A percentile compares a stretch with the other conserved stretches of the same genome.
These are phyloP conservation scores for Coniella lustricola DNA, from an alignment of 2,329 filamentous ascomycete species.

Conservation along the genomic window DNA sequence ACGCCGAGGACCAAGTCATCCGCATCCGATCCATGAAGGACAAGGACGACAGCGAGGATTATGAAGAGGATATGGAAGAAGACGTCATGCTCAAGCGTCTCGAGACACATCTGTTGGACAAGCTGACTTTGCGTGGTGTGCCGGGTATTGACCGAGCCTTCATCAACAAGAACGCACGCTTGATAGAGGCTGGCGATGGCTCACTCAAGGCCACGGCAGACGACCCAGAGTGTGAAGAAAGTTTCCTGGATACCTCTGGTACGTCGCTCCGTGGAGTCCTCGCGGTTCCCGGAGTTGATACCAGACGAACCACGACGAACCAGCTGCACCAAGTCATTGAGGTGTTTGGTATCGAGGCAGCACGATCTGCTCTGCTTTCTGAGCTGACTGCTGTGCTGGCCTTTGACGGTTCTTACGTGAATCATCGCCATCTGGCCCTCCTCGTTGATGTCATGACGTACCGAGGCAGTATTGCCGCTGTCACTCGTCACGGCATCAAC, in stretches of 20 bases:
- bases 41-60: slow-evolving; percentile 63
- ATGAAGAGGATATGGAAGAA: slow-evolving; percentile 60
- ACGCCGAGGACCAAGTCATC: slow-evolving; percentile 90
- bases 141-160: slow-evolving; percentile 85
- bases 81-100: slow-evolving; percentile 90
- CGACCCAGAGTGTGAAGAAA: slow-evolving; percentile 74
- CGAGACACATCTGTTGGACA: slow-evolving; percentile 85
- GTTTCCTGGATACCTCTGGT: slow-evolving; percentile 92
- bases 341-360: slow-evolving; percentile 94
- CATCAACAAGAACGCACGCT: slow-evolving; percentile 71
- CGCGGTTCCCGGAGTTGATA: slow-evolving; percentile 79
- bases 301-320: slow-evolving; percentile 83
- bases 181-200: slow-evolving; percentile 63
- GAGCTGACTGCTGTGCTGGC: slow-evolving; percentile 90
- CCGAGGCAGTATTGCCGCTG: slow-evolving; percentile 85
- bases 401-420: slow-evolving; percentile 99
- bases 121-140: slow-evolving; percentile 84
- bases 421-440: slow-evolving; percentile 92
- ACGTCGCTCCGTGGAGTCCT: slow-evolving; percentile 80
- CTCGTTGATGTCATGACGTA: slow-evolving; percentile 98
- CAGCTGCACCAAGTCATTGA: slow-evolving; percentile 92
- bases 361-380: slow-evolving; percentile 75
- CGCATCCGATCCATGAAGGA: slow-evolving; percentile 75
- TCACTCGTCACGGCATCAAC: slow-evolving; percentile 98
- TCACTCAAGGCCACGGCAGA: slow-evolving; percentile 67